Conservation (phyloP, 1,139 yeast genomes). For the Saccharomyces hybrid region DNA sequence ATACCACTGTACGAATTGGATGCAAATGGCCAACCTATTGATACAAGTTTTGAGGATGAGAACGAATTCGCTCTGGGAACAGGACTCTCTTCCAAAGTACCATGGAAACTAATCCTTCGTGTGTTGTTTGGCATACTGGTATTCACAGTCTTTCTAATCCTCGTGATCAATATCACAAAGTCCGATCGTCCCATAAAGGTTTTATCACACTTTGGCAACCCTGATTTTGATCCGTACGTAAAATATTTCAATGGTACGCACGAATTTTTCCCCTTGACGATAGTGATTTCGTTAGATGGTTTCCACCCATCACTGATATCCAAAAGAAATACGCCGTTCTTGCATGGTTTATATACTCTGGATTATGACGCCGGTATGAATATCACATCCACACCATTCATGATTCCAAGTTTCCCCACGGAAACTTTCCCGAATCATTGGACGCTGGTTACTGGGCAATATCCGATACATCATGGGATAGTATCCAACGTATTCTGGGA, state of each 20-base stretch:
- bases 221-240: constrained; percentile 24
- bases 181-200: constrained; percentile 8
- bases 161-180: not conserved
- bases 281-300: constrained; percentile 3
- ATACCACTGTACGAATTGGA: constrained; percentile 28
- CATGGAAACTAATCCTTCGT: not conserved
- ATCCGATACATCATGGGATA: constrained; percentile 81
- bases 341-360: constrained; percentile 1
- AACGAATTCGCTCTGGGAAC: not conserved
- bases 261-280: constrained; percentile 4
- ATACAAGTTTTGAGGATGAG: not conserved
- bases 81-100: not conserved
- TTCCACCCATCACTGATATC: constrained; percentile 3
- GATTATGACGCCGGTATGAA: constrained; percentile 21
- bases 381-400: constrained; percentile 60
- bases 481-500: constrained; percentile 81
- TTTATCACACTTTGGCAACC: not conserved
- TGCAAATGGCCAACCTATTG: constrained; percentile 11
- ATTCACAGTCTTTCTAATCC: not conserved
- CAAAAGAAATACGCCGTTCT: constrained; percentile 2
- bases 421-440: constrained; percentile 90
- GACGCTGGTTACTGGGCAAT: constrained; percentile 79
- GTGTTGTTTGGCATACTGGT: not conserved
- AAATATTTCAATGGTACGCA: constrained; percentile 20
- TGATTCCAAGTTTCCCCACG: constrained; percentile 83